Percentiles rank a stretch among this genome's conserved stretches.
Conservation (phyloP, 2,329 filamentous ascomycete genomes). For the Neurospora sp. region DNA sequence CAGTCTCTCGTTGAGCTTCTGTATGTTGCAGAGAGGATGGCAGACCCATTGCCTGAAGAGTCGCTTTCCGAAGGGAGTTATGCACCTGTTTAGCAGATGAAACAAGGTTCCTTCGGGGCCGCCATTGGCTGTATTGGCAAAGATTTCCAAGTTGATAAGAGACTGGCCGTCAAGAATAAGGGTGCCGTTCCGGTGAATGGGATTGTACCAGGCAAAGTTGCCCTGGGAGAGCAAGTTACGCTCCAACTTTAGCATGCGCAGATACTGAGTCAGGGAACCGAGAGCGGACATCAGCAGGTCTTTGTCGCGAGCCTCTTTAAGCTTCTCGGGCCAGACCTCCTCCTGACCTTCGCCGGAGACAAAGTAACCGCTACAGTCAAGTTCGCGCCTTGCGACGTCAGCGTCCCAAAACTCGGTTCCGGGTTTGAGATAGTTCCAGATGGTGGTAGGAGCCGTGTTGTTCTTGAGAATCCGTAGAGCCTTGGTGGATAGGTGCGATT, state of each 20-base stretch:
- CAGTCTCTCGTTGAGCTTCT: conserved; percentile 83
- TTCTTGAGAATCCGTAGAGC: conserved; percentile 90
- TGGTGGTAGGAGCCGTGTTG: conserved; percentile 82
- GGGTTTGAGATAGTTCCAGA: conserved; percentile 90
- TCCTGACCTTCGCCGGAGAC: conserved; percentile 45
- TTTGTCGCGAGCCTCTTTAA: conserved; percentile 65
- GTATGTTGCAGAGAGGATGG: conserved; percentile 79
- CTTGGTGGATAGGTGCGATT: conserved; percentile 76
- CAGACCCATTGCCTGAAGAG: conserved; percentile 96
- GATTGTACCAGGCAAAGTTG: conserved; percentile 86
- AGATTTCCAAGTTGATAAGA: conserved; percentile 94
- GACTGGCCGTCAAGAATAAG: conserved; percentile 92
- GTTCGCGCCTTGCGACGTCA: conserved; percentile 70
- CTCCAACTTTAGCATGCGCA: conserved; percentile 81
- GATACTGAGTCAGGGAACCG: conserved; percentile 79
- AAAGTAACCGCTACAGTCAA: conserved; percentile 76
- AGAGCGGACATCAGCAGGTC: conserved; percentile 83
- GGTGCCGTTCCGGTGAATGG: conserved; percentile 82
- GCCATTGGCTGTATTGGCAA: conserved; percentile 85
- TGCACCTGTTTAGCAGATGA: conserved; percentile 80
- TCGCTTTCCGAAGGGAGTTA: conserved; percentile 94
- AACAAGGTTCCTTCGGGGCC: conserved; percentile 81
- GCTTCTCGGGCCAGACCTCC: conserved; percentile 63
- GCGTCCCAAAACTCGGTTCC: conserved; percentile 85
- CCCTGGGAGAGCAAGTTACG: conserved; percentile 76